A percentile compares a stretch with the other conserved stretches of the same genome.
Evolutionary conservation across 2,329 filamentous ascomycete species (phyloP).

Genomic region (Microcyclospora tardicrescens): DNA sequence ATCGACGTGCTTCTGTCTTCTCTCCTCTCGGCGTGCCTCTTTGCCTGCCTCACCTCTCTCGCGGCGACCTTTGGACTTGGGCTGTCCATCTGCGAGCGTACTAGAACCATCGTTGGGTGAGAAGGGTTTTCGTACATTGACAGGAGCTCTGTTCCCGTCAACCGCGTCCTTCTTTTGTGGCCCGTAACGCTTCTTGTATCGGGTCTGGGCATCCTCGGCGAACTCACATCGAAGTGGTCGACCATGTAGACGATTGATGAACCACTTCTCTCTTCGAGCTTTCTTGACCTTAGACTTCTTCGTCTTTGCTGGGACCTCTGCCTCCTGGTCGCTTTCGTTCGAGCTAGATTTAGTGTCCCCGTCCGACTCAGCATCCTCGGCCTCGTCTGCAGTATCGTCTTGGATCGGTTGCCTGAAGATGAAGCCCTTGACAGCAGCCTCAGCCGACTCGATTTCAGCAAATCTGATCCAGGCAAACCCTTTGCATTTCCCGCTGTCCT

Average conservation of each 20-base stretch:
- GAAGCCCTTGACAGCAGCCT: conserved; percentile 68
- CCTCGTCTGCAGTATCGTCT: conserved; percentile 32
- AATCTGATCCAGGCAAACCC: conserved; percentile 95
- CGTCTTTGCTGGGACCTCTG: conserved; percentile 22
- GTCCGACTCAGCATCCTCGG: conserved; percentile 40
- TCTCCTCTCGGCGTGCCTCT: conserved; percentile 19
- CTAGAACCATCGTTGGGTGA: neutral
- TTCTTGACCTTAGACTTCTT: conserved; percentile 28
- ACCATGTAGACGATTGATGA: conserved; percentile 73
- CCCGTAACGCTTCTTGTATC: conserved; percentile 90
- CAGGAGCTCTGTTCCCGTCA: conserved; percentile 12
- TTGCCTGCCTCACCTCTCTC: conserved; percentile 11
- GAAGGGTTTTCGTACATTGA: conserved; percentile 1
- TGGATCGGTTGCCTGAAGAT: conserved; percentile 50
- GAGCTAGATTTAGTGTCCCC: conserved; percentile 20
- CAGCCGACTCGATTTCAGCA: conserved; percentile 60
- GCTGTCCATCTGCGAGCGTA: neutral
- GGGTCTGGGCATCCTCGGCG: conserved; percentile 74
- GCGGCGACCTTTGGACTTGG: neutral
- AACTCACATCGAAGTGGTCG: conserved; percentile 78
- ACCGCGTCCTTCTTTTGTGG: conserved; percentile 30
- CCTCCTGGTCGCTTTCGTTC: conserved; percentile 22
- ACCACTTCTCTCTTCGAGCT: conserved; percentile 49
- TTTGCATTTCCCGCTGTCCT: conserved; percentile 96
- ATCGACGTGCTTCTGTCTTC: conserved; percentile 28